Base-by-base conservation (phyloP, 257 asterid species). In the Echium plantagineum region DNA sequence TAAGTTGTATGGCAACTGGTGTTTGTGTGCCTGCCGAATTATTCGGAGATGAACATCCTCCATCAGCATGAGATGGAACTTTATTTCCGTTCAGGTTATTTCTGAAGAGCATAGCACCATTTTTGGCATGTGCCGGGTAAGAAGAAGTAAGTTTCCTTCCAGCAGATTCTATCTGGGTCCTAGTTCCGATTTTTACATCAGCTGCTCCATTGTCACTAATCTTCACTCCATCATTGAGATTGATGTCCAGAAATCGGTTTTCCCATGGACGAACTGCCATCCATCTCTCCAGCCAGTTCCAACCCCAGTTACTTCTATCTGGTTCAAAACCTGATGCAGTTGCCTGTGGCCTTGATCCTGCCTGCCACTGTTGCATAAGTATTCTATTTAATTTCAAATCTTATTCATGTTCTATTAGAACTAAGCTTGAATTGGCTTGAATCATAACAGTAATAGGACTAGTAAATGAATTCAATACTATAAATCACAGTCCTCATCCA, bases 231-330 rank as follows among this genome's bases (percentile, higher is more conserved):
- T 93, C 99, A 71, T 80, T 89, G 49, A 73, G 71, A 69, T 81
- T 89, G 51, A 72, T 72, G 78, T 93, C 95, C 30, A 85, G 66
- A 76, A 93, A 78, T 62, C 99, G 97, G 66, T 86, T 93, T 77
- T 93, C 97, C 99, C 99, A 93, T 28, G 99, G 97, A 63, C 96
- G 94, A 71, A 93, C 99, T 12, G 96, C 99, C 99, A 93, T 93
- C 99, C 99, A 93, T 69, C 99, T 77, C 78, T 93, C 99, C 75
- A 89, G 82, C 99, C 97, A 93, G 66, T 93, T 93, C 99, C 97
- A 93, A 59, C 99, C 94, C 99, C 97, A 93, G 79, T 78, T 84
- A 81, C 79, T 81, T 72, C 74, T 86, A 67, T 93, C 97, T 13
- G 96, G 99, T 66, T 93, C 83, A 67, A 84, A 86, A 49, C 90